Evolutionary conservation across 2,329 filamentous ascomycete genomes (phyloP), one percentile per base, ranked within the genome.

Genomic region (Exophiala dermatitidis): DNA sequence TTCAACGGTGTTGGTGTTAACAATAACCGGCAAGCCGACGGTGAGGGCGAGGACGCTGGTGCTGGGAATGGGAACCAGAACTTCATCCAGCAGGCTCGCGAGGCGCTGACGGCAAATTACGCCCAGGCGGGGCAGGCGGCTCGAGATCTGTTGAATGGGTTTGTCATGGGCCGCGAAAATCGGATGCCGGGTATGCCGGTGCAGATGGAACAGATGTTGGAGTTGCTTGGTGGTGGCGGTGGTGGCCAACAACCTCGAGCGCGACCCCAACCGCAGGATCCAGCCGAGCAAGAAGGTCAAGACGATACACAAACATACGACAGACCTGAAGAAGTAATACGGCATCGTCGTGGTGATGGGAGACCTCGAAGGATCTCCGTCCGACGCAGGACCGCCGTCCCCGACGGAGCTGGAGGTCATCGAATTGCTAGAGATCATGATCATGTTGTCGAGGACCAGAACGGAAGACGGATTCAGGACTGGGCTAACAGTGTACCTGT

Each of bases 21-120:
- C 19, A 19, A 19, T 19, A 19, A 19, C 19, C 19, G 19, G 19
- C 19, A 19, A 19, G 50, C 41, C 5, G 54, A 31, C 32, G 60
- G 63, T 57, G 9, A 36, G 34, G 26, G 31, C 45, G 36, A 44
- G n/a, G 47, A 47, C 9, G 28, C 48, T 54, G n/a, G 55, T 46
- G 10, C 26, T 56, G 12, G 53, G 55, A 80, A 84, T 61, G 76
- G 82, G 74, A 82, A 82, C 53, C 79, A 84, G 30, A 73, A 81
- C 56, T 83, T 81, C 54, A 64, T 74, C 10, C 64, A 68, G 32
- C 64, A 64, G n/a, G 67, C 66, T 4, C 61, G 65, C 3, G 66
- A 68, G 46, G 64, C 68, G 1, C 47, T 70, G n/a, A 64, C 64
- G 9, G 66, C 65, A 1, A 63, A 62, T 46, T 66, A 66, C 34